These are phyloP conservation scores for Pelagophyceae sp. DNA, from an alignment of 352 stramenopile genomes.

Conservation along the genomic window DNA sequence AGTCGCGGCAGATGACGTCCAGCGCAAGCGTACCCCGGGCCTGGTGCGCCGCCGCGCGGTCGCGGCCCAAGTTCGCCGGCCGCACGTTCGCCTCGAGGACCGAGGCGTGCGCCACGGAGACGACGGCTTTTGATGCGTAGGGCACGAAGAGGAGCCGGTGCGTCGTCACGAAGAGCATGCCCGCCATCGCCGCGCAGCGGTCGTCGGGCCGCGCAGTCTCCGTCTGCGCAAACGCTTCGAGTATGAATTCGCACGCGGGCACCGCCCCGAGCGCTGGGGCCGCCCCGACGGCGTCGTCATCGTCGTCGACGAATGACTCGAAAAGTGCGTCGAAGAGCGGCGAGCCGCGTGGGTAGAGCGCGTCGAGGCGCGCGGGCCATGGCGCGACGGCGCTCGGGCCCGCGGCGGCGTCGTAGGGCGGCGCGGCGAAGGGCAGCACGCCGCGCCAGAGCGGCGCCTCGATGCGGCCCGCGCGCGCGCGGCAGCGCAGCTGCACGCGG, in stretches of 20 bases:
- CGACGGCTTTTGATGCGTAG: neutral
- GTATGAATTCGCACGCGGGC: neutral
- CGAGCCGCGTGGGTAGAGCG: neutral
- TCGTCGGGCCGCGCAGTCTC: neutral
- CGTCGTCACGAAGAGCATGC: neutral
- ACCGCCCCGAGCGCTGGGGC: too few species aligned
- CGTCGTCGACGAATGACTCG: neutral
- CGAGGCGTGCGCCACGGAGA: neutral
- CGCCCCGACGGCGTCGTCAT: too few species aligned
- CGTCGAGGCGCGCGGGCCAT: neutral
- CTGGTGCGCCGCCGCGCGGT: neutral
- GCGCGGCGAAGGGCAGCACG: neutral
- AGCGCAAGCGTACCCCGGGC: neutral
- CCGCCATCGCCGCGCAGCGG: neutral
- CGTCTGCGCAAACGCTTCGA: neutral
- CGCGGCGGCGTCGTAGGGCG: neutral
- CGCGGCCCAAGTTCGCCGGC: neutral
- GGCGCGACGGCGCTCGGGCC: neutral
- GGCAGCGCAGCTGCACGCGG: neutral
- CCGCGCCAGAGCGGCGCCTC: neutral
- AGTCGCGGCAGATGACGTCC: neutral
- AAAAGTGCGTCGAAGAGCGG: neutral
- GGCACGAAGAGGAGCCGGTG: slow-evolving; percentile 4
- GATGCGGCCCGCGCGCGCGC: neutral
- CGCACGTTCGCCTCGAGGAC: neutral